Conservation (phyloP, 2,329 filamentous ascomycete genomes). For the Ramularia collo-cygni region DNA sequence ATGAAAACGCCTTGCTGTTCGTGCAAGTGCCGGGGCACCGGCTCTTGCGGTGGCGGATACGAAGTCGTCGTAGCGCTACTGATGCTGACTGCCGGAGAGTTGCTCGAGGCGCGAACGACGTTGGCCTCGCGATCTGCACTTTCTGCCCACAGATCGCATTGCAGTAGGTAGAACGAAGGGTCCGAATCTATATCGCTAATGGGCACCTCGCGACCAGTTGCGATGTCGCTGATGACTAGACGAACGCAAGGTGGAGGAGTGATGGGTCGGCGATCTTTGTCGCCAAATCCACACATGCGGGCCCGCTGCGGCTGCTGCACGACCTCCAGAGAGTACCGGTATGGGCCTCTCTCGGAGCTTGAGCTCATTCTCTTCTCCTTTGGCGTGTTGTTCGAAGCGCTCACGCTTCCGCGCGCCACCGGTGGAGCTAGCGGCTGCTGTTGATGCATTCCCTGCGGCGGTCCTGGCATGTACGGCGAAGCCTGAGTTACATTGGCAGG, state of each 20-base stretch:
- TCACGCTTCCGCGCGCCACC: slow-evolving; percentile 3
- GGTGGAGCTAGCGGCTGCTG: slow-evolving; percentile 12
- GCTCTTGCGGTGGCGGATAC: slow-evolving; percentile 53
- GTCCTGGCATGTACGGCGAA: slow-evolving; percentile 9
- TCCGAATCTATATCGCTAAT: slow-evolving; percentile 60
- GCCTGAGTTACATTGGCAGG: slow-evolving; percentile 17
- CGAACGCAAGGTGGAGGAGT: slow-evolving; percentile 90
- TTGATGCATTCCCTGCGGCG: slow-evolving; percentile 14
- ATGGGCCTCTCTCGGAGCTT: slow-evolving; percentile 12
- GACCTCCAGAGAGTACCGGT: slow-evolving; percentile 43
- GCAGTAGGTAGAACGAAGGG: slow-evolving; percentile 50
- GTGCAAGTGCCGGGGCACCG: slow-evolving; percentile 12
- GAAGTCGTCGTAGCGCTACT: slow-evolving; percentile 73
- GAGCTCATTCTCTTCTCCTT: slow-evolving; percentile 15
- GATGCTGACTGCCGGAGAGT: slow-evolving; percentile 62
- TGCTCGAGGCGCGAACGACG: slow-evolving; percentile 58
- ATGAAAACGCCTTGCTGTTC: slow-evolving; percentile 15
- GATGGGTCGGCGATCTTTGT: slow-evolving; percentile 96
- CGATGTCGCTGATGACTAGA: slow-evolving; percentile 67
- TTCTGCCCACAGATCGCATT: slow-evolving; percentile 62
- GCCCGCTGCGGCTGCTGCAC: slow-evolving; percentile 88
- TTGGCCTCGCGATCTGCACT: slow-evolving; percentile 59
- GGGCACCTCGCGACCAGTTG: slow-evolving; percentile 73
- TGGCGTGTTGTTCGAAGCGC: slow-evolving; percentile 2
- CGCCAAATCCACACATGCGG: slow-evolving; percentile 97